These are phyloP conservation scores for Bipolaris zeicola DNA, from an alignment of 2,329 filamentous ascomycete genomes.

Conservation along the genomic window DNA sequence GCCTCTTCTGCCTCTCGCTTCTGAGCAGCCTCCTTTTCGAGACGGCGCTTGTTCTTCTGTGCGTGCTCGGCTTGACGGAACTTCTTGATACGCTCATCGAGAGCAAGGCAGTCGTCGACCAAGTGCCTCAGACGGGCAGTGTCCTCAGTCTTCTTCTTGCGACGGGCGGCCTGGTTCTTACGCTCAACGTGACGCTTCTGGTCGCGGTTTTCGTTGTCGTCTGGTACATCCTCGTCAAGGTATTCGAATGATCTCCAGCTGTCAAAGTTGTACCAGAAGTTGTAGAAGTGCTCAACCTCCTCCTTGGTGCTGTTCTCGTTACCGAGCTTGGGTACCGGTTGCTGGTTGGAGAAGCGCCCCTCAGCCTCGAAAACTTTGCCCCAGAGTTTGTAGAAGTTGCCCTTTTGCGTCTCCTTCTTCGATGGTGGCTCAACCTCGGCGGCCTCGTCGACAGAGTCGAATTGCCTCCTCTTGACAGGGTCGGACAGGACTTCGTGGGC, in stretches of 20 bases:
- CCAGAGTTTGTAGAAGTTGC: conserved; percentile 97
- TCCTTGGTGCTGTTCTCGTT: conserved; percentile 83
- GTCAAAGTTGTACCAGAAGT: conserved; percentile 99
- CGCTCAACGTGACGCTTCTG: conserved; percentile 98
- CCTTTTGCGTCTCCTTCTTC: conserved; percentile 86
- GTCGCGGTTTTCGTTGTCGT: conserved; percentile 98
- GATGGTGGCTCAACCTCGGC: conserved; percentile 89
- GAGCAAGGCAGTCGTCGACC: conserved; percentile 82
- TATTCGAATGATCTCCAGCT: conserved; percentile 98
- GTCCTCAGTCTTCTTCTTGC: conserved; percentile 99
- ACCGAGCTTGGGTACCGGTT: conserved; percentile 87
- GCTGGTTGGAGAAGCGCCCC: conserved; percentile 86
- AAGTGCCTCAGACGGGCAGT: conserved; percentile 86
- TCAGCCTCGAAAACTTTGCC: conserved; percentile 87
- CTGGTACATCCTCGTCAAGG: conserved; percentile 96
- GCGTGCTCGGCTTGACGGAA: conserved; percentile 93
- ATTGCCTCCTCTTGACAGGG: conserved; percentile 90
- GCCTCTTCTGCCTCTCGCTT: conserved; percentile 87
- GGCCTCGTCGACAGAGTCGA: conserved; percentile 92
- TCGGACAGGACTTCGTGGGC: conserved; percentile 92
- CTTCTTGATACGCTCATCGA: conserved; percentile 95
- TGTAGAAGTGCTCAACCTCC: conserved; percentile 94
- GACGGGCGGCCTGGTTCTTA: conserved; percentile 96
- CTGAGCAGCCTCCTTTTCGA: conserved; percentile 89
- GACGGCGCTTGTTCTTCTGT: conserved; percentile 92